Evolutionary conservation across 2,329 filamentous ascomycete genomes (phyloP).

Genomic region (Phialemoniopsis sp.): DNA sequence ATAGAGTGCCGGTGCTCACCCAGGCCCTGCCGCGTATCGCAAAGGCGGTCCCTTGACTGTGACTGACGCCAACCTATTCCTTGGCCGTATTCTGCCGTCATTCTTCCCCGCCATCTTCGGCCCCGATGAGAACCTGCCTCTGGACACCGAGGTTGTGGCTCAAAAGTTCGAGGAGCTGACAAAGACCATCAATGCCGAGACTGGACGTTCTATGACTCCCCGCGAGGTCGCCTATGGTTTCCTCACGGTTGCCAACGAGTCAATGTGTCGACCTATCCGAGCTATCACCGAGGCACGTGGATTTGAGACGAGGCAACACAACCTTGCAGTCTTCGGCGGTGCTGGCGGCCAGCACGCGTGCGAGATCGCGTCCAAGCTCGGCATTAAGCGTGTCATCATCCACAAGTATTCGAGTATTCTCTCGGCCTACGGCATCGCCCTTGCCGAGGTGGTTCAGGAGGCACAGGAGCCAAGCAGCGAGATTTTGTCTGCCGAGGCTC

Average conservation of each 20-base stretch:
- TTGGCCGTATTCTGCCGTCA: conserved; percentile 72
- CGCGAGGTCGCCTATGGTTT: conserved; percentile 70
- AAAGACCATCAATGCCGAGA: conserved; percentile 62
- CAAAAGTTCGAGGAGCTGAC: conserved; percentile 62
- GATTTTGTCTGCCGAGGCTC: conserved; percentile 6
- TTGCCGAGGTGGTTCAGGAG: conserved; percentile 28
- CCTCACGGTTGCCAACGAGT: conserved; percentile 66
- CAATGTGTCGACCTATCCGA: conserved; percentile 68
- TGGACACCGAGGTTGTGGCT: conserved; percentile 59
- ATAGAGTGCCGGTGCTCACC: conserved; percentile 59
- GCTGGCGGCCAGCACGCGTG: conserved; percentile 70
- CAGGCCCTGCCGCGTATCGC: conserved; percentile 65
- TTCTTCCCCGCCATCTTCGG: conserved; percentile 75
- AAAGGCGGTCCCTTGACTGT: conserved; percentile 72
- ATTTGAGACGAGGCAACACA: conserved; percentile 65
- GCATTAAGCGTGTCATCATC: conserved; percentile 65
- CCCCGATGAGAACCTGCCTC: conserved; percentile 61
- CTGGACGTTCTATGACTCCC: conserved; percentile 56
- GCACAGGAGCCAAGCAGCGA: conserved; percentile 20
- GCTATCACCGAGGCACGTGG: conserved; percentile 68
- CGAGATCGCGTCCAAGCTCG: conserved; percentile 64
- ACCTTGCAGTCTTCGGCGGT: conserved; percentile 68
- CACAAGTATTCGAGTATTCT: conserved; percentile 64
- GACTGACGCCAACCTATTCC: conserved; percentile 79
- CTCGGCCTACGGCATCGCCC: conserved; percentile 33